phyloP scores from a whole-genome alignment of 2,329 filamentous ascomycete genomes.

The Alternaria triticimaculans region DNA sequence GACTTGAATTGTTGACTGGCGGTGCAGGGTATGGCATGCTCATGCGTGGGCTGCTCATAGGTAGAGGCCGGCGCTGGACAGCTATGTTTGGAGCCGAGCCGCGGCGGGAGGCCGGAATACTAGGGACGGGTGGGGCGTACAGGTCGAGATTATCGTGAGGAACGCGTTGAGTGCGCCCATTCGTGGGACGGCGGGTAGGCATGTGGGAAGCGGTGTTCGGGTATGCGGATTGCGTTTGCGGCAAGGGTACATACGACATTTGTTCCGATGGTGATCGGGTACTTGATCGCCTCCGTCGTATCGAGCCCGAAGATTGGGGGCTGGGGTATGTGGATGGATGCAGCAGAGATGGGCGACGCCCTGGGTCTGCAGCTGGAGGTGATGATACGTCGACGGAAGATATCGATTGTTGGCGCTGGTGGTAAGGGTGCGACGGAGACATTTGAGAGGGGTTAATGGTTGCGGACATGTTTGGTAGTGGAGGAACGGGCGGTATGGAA shows the following conservation, averaged over 20 bases:
- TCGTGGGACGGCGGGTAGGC: slow-evolving; percentile 21
- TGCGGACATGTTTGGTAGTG: slow-evolving; percentile 34
- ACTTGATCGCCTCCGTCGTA: slow-evolving; percentile 37
- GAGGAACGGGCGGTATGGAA: slow-evolving; percentile 31
- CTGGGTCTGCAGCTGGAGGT: slow-evolving; percentile 11
- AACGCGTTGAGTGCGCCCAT: slow-evolving; percentile 16
- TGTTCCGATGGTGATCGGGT: slow-evolving; percentile 20
- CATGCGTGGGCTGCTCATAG: slow-evolving; percentile 5
- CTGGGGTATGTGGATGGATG: slow-evolving; percentile 45
- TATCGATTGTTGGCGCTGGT: slow-evolving; percentile 36
- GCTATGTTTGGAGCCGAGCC: slow-evolving; percentile 34
- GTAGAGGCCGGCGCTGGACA: slow-evolving; percentile 19
- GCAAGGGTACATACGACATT: slow-evolving; percentile 8
- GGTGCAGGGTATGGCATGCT: slow-evolving; percentile 13
- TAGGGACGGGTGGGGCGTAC: slow-evolving; percentile 27
- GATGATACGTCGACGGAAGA: slow-evolving; percentile 40
- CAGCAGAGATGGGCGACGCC: slow-evolving; percentile 37
- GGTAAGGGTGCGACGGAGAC: slow-evolving; percentile 30
- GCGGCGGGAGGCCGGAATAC: slow-evolving; percentile 25
- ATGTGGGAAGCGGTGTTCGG: slow-evolving; percentile 1
- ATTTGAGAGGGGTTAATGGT: slow-evolving; percentile 31
- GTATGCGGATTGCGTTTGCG: slow-evolving; percentile 11
- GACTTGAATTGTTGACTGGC: background rate
- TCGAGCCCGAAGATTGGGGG: slow-evolving; percentile 28
- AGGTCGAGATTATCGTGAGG: slow-evolving; percentile 31